Base-by-base conservation (phyloP, 768 basidiomycete genomes). In the Boletus barrowsii region DNA sequence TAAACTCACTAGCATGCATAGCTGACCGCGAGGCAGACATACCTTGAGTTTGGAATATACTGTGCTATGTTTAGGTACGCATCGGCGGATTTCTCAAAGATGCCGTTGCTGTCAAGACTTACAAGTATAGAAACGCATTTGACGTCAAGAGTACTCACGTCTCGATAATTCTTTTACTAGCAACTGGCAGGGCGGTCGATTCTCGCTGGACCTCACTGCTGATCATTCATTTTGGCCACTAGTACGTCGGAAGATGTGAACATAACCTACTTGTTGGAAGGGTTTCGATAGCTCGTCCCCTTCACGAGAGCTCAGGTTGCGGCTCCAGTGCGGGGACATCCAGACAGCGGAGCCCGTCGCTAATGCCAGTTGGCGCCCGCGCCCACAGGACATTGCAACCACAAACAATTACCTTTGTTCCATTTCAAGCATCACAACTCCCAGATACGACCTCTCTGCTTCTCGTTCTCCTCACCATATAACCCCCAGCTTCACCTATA, bases 321-420 rank as follows among this genome's bases (percentile, higher is more conserved):
- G 57, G 52, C 40, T 51, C 30, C 35, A 63, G 53, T 50, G 33
- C 39, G 62, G 57, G 26, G 15, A 37, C 18, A 4, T 42, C 40
- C 15, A 20, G 24, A 22, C 10, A n/a, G 18, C 17, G 41, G 18
- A 32, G 22, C 41, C 42, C 15, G 47, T 45, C 29, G 39, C 33
- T n/a, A 13, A 57, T 20, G 20, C 22, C 33, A 1, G 1, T 59
- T 20, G 15, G 58, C 54, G 61, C 58, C 54, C 15, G 58, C 62
- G 13, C 61, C 58, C 61, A 62, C 61, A 60, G 8, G 2, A 18
- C 18, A 46, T 35, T 40, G 61, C 61, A 63, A 53, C 22, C 47
- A 32, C 54, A 62, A 62, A 62, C 29, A 64, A 50, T 5, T 32
- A 41, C 7, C 18, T 47, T 48, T 48, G 48, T 48, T 35, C n/a